Base-by-base conservation (phyloP, 345 rosid genomes). In the Carallia pectinifolia region DNA sequence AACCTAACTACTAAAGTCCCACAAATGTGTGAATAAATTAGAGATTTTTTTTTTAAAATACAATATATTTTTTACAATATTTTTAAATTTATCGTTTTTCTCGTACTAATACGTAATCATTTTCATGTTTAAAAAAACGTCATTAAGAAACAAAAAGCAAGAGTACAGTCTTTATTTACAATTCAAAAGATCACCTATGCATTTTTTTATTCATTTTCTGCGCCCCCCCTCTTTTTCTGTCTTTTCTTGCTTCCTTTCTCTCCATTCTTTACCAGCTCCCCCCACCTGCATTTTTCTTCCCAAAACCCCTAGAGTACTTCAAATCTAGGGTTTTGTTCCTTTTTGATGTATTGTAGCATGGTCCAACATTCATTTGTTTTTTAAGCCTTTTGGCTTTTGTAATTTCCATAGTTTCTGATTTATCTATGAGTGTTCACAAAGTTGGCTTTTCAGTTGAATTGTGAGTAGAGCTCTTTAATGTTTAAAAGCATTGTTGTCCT, bases 241-340 rank as follows among this genome's bases (percentile, higher is more conserved):
- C 79, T 66, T 66, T 71, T 66, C 71, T 16, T 66, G 50, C 68
- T 56, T 27, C 60, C 15, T 4, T 1, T 9, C 33, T 47, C 55
- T 71, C 52, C 67, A 55, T n/a, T 58, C 72, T 53, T 37, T 56
- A 56, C 65, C 72, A 67, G 36, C 1, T 15, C 48, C 50, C 50
- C 17, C 16, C 66, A 56, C 53, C 54, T 67, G 39, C 68, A 66
- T 53, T 71, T 71, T 67, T 63, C 69, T 64, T 13, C 27, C 66
- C 75, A 61, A 76, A 71, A 37, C 76, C 69, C 69, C 76, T 71
- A 58, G 70, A 63, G 71, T 62, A 60, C 56, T 23, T 1, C 18
- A 53, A 71, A 67, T 76, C 76, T 76, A 61, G 80, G 73, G 69
- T 48, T 71, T 76, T 65, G 16, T 53, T 31, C 5, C 23, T 16